A percentile compares a stretch with the other conserved stretches of the same genome.
Evolutionary conservation across 176 grass and related monocot genomes (phyloP).

Genomic region (Oryza punctata): DNA sequence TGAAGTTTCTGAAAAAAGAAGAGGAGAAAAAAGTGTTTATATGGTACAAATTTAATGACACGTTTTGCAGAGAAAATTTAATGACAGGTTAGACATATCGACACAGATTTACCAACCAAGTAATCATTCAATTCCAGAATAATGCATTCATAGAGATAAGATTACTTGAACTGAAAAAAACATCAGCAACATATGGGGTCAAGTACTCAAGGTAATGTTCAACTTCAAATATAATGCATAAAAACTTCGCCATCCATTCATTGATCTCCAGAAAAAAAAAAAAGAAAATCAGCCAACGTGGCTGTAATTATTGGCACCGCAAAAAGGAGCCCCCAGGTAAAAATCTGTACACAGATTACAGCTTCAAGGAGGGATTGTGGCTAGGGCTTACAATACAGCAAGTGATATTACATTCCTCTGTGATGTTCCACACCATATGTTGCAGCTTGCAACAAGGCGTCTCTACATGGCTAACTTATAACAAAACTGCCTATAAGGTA

Average conservation of each 20-base stretch:
- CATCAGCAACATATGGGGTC: background rate
- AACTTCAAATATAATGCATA: background rate
- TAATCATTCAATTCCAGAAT: background rate
- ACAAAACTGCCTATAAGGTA: slow-evolving; percentile 26
- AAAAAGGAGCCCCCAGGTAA: background rate
- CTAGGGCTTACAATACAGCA: background rate
- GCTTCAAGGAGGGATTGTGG: background rate
- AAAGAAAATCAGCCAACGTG: background rate
- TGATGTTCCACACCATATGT: background rate
- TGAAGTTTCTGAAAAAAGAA: too few relatives aligned
- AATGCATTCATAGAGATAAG: background rate
- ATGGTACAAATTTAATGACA: too few relatives aligned
- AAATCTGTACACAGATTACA: background rate
- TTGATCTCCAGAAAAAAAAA: background rate
- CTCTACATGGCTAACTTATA: slow-evolving; percentile 18
- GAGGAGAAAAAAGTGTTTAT: too few relatives aligned
- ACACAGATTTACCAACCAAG: background rate
- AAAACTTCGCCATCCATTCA: background rate
- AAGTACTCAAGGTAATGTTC: background rate
- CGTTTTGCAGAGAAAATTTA: too few relatives aligned
- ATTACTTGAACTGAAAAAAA: background rate
- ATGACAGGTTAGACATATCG: too few relatives aligned
- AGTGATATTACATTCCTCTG: background rate
- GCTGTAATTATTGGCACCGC: background rate
- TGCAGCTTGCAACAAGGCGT: slow-evolving; percentile 15